These are phyloP conservation scores for Ilex asprella DNA, from an alignment of 257 asterid genomes.

Conservation along the genomic window DNA sequence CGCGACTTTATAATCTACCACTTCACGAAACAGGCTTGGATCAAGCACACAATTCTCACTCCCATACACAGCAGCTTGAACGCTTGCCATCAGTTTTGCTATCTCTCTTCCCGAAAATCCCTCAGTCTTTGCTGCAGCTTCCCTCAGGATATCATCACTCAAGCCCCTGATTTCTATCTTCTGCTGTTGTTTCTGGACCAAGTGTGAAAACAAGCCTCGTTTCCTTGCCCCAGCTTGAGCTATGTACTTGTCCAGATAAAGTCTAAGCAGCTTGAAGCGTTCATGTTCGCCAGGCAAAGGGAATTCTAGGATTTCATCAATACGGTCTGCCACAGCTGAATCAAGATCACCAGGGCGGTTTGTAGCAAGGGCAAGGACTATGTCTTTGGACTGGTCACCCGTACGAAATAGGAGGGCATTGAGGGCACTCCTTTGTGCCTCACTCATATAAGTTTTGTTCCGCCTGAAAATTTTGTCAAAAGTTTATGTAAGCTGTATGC, in stretches of 20 bases:
- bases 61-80: conserved; percentile 96
- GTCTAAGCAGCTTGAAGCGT: conserved; percentile 70
- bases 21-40: conserved; percentile 66
- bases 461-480: conserved; percentile 41
- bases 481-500: neutral
- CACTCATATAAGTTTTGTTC: conserved; percentile 95
- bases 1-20: conserved; percentile 81
- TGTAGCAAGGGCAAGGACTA: conserved; percentile 92
- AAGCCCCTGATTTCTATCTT: conserved; percentile 66
- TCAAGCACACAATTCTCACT: conserved; percentile 72
- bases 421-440: conserved; percentile 98
- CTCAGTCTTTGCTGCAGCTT: conserved; percentile 67
- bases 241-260: conserved; percentile 77
- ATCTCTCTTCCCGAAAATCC: conserved; percentile 97
- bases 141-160: conserved; percentile 65
- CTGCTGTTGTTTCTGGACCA: conserved; percentile 58
- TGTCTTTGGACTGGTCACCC: conserved; percentile 93
- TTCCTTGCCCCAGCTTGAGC: conserved; percentile 71
- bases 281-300: conserved; percentile 91
- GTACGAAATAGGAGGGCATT: conserved; percentile 89
- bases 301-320: conserved; percentile 88
- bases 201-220: conserved; percentile 41
- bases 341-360: conserved; percentile 96
- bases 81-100: conserved; percentile 89
- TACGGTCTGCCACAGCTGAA: conserved; percentile 91